A percentile compares a stretch with the other conserved stretches of the same genome.
These are phyloP conservation scores for Globisporangium viniferum DNA, from an alignment of 352 stramenopile species.

Conservation along the genomic window DNA sequence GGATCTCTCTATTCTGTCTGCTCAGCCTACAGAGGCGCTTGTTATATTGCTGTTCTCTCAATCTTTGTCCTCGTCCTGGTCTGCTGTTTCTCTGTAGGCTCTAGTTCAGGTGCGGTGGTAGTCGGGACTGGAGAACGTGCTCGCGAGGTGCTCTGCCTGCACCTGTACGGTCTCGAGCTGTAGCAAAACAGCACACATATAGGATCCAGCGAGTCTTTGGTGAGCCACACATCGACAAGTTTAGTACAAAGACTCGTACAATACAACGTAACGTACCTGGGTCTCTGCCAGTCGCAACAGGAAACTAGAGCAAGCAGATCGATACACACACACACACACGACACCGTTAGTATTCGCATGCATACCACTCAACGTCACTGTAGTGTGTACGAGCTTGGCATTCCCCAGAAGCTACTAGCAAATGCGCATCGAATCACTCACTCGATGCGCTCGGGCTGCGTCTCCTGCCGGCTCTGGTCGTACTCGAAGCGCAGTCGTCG, in stretches of 20 bases:
- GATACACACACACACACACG: constrained; percentile 1
- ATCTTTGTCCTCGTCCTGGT: neutral
- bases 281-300: constrained; percentile 68
- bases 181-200: neutral
- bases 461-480: constrained; percentile 57
- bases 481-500: constrained; percentile 69
- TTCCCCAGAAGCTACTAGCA: neutral
- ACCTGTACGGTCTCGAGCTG: constrained; percentile 74
- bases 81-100: constrained; percentile 7
- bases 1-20: constrained; percentile 6
- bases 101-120: constrained; percentile 45
- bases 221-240: neutral
- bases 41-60: constrained; percentile 1
- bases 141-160: constrained; percentile 56
- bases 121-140: constrained; percentile 59
- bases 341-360: neutral
- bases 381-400: neutral
- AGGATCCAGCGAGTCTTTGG: neutral
- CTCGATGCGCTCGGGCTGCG: constrained; percentile 49
- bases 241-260: neutral
- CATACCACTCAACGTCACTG: too few species aligned
- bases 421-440: constrained; percentile 17
- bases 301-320: constrained; percentile 6
- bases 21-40: neutral
- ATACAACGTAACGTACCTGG: constrained; percentile 23